Percentiles rank a stretch among this genome's conserved stretches.
Conservation (phyloP, 768 basidiomycete species). For the Mycena rosella region DNA sequence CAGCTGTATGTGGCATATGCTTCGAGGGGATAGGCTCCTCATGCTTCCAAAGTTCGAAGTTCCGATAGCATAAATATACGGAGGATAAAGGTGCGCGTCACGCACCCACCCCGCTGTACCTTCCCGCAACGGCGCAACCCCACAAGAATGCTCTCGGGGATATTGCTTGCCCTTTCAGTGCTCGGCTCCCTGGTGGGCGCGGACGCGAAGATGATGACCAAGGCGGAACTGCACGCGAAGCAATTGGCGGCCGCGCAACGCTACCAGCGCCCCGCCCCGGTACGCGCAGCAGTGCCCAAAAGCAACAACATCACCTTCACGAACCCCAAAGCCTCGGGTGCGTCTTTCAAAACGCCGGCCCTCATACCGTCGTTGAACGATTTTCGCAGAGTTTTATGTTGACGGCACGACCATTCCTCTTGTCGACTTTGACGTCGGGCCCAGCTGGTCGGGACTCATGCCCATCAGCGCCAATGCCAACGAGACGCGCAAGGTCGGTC, state of each 20-base stretch:
- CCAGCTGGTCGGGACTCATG: conserved; percentile 80
- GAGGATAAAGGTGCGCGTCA: conserved; percentile 3
- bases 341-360: conserved; percentile 29
- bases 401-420: conserved; percentile 74
- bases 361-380: not conserved
- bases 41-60: conserved; percentile 23
- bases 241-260: conserved; percentile 64
- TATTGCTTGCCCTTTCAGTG: conserved; percentile 36
- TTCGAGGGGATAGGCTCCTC: not conserved
- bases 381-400: conserved; percentile 72
- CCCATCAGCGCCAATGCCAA: conserved; percentile 72
- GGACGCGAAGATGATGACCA: conserved; percentile 50
- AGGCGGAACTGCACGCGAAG: conserved; percentile 57
- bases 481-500: conserved; percentile 74
- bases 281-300: conserved; percentile 28
- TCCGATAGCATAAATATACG: conserved; percentile 37
- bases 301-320: conserved; percentile 76
- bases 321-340: conserved; percentile 74
- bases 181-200: conserved; percentile 35
- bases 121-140: not conserved
- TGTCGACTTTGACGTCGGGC: conserved; percentile 80
- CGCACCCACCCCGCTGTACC: not conserved
- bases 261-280: conserved; percentile 42
- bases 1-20: no score
- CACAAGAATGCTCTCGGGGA: conserved; percentile 32